phyloP scores from a whole-genome alignment of 164 flowering plant species.

The Aristolochia californica region DNA sequence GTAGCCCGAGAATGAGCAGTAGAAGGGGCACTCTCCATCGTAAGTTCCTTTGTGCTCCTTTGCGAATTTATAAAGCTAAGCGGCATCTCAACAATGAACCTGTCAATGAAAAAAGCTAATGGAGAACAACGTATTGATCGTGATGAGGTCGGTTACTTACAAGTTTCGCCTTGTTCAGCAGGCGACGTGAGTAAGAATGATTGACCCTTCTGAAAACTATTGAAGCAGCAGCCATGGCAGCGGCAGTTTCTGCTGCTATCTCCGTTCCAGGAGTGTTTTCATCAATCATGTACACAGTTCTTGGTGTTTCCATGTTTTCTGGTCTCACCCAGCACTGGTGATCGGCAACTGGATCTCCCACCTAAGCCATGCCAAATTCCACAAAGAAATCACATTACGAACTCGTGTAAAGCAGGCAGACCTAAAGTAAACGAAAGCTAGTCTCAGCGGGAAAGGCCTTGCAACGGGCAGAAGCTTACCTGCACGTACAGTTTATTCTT shows the following conservation, averaged over 20 bases:
- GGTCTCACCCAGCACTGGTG: slow-evolving; percentile 86
- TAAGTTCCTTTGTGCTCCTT: slow-evolving; percentile 52
- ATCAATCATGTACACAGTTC: slow-evolving; percentile 52
- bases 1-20: slow-evolving; percentile 84
- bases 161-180: slow-evolving; percentile 70
- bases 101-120: too few species aligned
- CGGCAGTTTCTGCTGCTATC: slow-evolving; percentile 86
- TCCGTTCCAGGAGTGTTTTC: slow-evolving; percentile 57
- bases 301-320: slow-evolving; percentile 70
- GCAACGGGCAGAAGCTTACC: slow-evolving; percentile 19
- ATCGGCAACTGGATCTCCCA: slow-evolving; percentile 68
- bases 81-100: neutral
- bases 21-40: slow-evolving; percentile 94
- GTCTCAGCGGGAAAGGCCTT: neutral
- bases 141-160: too few species aligned
- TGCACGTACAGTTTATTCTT: slow-evolving; percentile 51
- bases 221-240: slow-evolving; percentile 85
- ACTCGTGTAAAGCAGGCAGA: neutral
- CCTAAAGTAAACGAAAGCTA: neutral
- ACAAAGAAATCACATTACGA: neutral
- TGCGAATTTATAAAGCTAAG: slow-evolving; percentile 72
- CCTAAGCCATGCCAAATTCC: slow-evolving; percentile 21
- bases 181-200: slow-evolving; percentile 40
- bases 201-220: slow-evolving; percentile 44
- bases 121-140: too few species aligned